phyloP scores from a whole-genome alignment of 176 grass and related monocot genomes.

The Typha latifolia region DNA sequence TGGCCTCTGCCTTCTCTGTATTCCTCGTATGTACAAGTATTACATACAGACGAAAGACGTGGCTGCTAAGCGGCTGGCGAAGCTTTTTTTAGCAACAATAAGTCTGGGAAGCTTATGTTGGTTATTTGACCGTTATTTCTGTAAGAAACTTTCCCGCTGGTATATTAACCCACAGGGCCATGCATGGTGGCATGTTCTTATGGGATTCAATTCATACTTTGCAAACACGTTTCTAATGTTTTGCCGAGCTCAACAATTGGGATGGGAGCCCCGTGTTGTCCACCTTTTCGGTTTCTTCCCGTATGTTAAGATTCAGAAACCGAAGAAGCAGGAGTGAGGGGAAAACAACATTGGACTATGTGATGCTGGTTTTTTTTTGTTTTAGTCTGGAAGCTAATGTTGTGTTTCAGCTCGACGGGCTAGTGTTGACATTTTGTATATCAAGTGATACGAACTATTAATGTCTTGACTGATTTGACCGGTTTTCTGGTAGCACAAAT shows the following conservation, averaged over 20 bases:
- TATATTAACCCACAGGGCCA: constrained; percentile 80
- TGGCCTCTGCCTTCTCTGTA: constrained; percentile 65
- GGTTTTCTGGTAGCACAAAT: too few species aligned
- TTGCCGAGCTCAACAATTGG: constrained; percentile 69
- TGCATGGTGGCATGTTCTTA: constrained; percentile 84
- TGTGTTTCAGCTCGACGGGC: neutral
- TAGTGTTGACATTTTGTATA: constrained; percentile 38
- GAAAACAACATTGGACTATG: neutral
- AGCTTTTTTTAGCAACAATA: constrained; percentile 58
- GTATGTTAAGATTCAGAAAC: constrained; percentile 72
- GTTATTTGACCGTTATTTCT: constrained; percentile 62
- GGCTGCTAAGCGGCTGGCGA: constrained; percentile 60
- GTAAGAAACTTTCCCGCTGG: constrained; percentile 68
- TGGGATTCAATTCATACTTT: constrained; percentile 82
- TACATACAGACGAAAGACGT: constrained; percentile 75
- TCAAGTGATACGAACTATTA: constrained; percentile 44
- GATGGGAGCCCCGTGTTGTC: constrained; percentile 46
- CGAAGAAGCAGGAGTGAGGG: constrained; percentile 59
- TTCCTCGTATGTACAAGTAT: constrained; percentile 94
- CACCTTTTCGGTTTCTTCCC: constrained; percentile 57
- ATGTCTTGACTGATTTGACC: constrained; percentile 21
- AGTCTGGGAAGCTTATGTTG: constrained; percentile 48
- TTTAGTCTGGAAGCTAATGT: constrained; percentile 24
- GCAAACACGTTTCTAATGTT: constrained; percentile 91
- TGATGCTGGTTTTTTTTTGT: constrained; percentile 15